Evolutionary conservation across 805 yeast species (phyloP).

Genomic region (Spathaspora arborariae): DNA sequence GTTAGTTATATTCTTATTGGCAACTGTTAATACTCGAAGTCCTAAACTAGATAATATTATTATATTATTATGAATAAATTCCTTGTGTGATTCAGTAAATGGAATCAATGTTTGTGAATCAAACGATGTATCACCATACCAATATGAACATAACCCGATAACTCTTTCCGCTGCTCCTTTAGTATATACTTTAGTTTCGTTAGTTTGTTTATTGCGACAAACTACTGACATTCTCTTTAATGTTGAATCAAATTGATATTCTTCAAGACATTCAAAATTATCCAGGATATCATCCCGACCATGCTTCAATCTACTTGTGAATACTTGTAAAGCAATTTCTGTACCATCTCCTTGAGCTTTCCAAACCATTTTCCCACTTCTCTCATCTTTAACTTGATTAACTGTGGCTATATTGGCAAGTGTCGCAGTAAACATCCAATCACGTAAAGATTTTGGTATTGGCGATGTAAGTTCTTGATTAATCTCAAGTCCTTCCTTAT

Average conservation of each 20-base stretch:
- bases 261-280: slow-evolving; percentile 15
- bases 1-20: slow-evolving; percentile 14
- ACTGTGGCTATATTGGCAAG: slow-evolving; percentile 78
- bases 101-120: slow-evolving; percentile 9
- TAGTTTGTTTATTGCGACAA: slow-evolving; percentile 14
- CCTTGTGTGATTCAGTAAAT: slow-evolving; percentile 18
- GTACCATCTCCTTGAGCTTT: slow-evolving; percentile 53
- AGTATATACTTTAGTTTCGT: slow-evolving; percentile 14
- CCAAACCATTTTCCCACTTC: too few relatives aligned
- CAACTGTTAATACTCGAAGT: slow-evolving; percentile 30
- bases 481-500: slow-evolving; percentile 19
- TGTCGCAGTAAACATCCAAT: slow-evolving; percentile 65
- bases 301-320: slow-evolving; percentile 23
- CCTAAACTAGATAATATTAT: slow-evolving; percentile 24
- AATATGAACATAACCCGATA: slow-evolving; percentile 19
- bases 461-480: slow-evolving; percentile 8
- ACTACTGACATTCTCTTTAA: slow-evolving; percentile 30
- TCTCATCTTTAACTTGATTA: slow-evolving; percentile 39
- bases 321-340: slow-evolving; percentile 32
- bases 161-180: slow-evolving; percentile 35
- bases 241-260: slow-evolving; percentile 31
- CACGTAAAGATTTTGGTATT: slow-evolving; percentile 25
- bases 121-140: slow-evolving; percentile 19
- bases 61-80: slow-evolving; percentile 23
- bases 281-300: slow-evolving; percentile 20